Evolutionary conservation across 495 filamentous ascomycete species (phyloP), one percentile per base, ranked within the genome.

Genomic region (Penicillium canariense): DNA sequence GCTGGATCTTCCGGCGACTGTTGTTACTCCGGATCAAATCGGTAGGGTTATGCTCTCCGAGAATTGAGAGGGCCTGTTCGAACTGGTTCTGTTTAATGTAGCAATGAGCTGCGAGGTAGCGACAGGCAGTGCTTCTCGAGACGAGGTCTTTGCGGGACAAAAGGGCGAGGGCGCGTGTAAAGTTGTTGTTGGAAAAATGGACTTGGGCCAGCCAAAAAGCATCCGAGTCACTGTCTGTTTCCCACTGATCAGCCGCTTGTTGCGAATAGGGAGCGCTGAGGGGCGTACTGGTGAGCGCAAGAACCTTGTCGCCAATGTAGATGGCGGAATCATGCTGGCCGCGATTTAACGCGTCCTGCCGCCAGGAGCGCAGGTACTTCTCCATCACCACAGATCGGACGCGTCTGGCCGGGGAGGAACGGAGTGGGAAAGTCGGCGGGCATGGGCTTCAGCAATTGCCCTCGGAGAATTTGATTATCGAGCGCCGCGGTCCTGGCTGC

Each of bases 301-400:
- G 79, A 55, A 97, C 79, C 79, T 99, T 97, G 77, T 99, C 94
- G 20, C 89, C 93, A 60, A 97, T 90, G 65, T 91, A 97, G 64
- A 97, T 91, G 47, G 95, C 95, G 9, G 94, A 85, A 43, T 97
- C 93, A 70, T 96, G 89, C 64, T 99, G 92, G 50, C 94, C 87
- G 67, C 94, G 96, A 68, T 93, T 89, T 56, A 93, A 71, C 53
- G 91, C 90, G 77, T 97, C 90, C 72, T 96, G 88, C 55, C 91
- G 81, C 94, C 94, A 99, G 59, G 86, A 86, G 55, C 90, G 85
- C 46, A 99, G 81, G 61, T 91, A 96, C 50, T 84, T 82, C 79
- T 97, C 90, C 94, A 97, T 97, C 39, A 28, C 66, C 52, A 30
- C 43, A 27, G 44, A 39, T 52, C 31, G 47, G 46, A 36, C 45